Evolutionary conservation across 176 grass and related monocot genomes (phyloP), one percentile per base, ranked within the genome.

Genomic region (Lolium perenne): DNA sequence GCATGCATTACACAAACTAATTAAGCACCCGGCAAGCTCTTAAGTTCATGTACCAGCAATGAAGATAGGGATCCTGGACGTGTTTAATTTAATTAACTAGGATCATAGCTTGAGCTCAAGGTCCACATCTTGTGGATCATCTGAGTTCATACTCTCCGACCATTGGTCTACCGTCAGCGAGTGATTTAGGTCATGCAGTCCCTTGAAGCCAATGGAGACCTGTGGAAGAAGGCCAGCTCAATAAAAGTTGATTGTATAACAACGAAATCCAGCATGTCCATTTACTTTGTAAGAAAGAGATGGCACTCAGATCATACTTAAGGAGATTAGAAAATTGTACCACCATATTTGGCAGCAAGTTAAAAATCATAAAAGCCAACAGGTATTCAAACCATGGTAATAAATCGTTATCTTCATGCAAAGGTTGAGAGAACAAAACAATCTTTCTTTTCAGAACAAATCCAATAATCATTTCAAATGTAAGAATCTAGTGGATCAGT

Each of bases 21-120:
- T 53, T 75, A 76, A 85, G 80, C 58, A 81, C 48, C 80, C 82
- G 80, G 18, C 54, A 88, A 54, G 16, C 45, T 43, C 56, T 12
- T 79, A 22, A 35, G 16, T 63, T 89, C 60, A 50, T 61, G 23
- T 81, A 77, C 14, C 70, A 50, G 13, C 38, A 40, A 80, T 40
- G 21, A 38, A 71, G 38, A 47, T n/a, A 20, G 15, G 75, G 50
- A 77, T n/a, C 62, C 45, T 78, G 22, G 10, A 68, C 16, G 54
- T 49, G 72, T 35, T 35, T 35, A 3, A 35, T 58, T 8, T 32
- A 67, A 62, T 23, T 26, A 61, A 22, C 48, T 70, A 40, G 53
- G 7, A 76, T 87, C 77, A 91, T 88, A 91, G 45, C 71, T 88
- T 91, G 43, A 91, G 85, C 85, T 91, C 89, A 77, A 91, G 89